Conservation (phyloP, 2,329 filamentous ascomycete species). For the Cordyceps tenuipes region DNA sequence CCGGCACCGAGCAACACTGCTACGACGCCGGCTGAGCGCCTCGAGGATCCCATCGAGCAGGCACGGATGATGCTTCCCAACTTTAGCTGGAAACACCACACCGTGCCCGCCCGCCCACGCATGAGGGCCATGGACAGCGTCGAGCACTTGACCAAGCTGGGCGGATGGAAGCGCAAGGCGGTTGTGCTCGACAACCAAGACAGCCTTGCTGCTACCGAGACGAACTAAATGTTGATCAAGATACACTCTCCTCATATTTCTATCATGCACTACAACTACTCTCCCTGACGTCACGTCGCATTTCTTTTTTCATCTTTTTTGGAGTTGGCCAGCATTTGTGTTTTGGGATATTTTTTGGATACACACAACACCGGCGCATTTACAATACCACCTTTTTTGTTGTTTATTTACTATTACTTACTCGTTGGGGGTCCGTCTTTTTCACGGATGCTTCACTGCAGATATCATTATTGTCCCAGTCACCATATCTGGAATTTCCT, state of each 20-base stretch:
- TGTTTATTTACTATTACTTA: not conserved
- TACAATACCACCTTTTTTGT: conserved; percentile 7
- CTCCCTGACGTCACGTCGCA: not conserved
- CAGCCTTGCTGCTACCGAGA: not conserved
- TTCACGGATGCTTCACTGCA: not conserved
- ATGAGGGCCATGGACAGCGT: conserved; percentile 31
- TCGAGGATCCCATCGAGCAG: conserved; percentile 16
- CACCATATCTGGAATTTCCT: not conserved
- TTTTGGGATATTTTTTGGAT: not conserved
- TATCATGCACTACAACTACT: not conserved
- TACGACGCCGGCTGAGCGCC: conserved; percentile 2
- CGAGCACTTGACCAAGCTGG: conserved; percentile 34
- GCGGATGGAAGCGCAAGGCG: conserved; percentile 36
- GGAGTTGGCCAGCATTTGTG: not conserved
- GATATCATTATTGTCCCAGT: conserved; percentile 1
- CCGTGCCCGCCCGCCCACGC: conserved; percentile 26
- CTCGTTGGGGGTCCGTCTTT: not conserved
- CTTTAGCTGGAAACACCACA: conserved; percentile 26
- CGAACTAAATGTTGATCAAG: not conserved
- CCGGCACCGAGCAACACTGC: conserved; percentile 12
- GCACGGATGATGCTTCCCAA: conserved; percentile 22
- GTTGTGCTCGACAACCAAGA: conserved; percentile 32
- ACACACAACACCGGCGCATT: conserved; percentile 5
- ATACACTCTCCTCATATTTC: not conserved
- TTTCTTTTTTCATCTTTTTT: not conserved